Conservation (phyloP, 2,329 filamentous ascomycete genomes). For the Colletotrichum eleusines region DNA sequence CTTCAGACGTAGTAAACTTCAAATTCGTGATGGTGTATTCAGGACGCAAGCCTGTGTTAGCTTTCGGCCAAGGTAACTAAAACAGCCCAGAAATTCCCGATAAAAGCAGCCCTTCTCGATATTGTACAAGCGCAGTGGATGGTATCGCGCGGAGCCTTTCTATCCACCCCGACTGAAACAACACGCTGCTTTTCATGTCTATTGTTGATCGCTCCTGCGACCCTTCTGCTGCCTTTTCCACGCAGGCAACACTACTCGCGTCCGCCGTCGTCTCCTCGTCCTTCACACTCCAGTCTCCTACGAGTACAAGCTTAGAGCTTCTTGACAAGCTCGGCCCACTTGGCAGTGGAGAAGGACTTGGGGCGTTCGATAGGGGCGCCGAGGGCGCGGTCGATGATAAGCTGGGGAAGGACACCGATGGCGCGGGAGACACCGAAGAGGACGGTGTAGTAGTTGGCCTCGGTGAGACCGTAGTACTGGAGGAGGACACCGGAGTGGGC, state of each 20-base stretch:
- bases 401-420: slow-evolving; percentile 97
- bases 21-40: slow-evolving; percentile 40
- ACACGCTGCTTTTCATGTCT: slow-evolving; percentile 42
- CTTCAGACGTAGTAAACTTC: slow-evolving; percentile 21
- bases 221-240: slow-evolving; percentile 35
- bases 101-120: slow-evolving; percentile 41
- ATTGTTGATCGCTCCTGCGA: slow-evolving; percentile 38
- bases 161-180: slow-evolving; percentile 43
- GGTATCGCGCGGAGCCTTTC: slow-evolving; percentile 42
- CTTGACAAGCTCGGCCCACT: slow-evolving; percentile 93
- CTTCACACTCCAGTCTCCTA: slow-evolving; percentile 19
- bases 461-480: slow-evolving; percentile 98
- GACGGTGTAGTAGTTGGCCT: slow-evolving; percentile 99
- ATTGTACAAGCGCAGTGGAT: slow-evolving; percentile 44
- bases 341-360: slow-evolving; percentile 98
- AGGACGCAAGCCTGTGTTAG: slow-evolving; percentile 34
- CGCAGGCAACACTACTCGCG: slow-evolving; percentile 24
- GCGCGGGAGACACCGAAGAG: slow-evolving; percentile 99
- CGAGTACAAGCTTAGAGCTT: slow-evolving; percentile 76
- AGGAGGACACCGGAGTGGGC: slow-evolving; percentile 99
- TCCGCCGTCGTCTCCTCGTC: slow-evolving; percentile 12
- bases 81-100: slow-evolving; percentile 42
- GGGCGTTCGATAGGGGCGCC: slow-evolving; percentile 98
- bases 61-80: slow-evolving; percentile 39
- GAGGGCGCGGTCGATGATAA: slow-evolving; percentile 98